These are phyloP conservation scores for Amphibolis antarctica DNA, from an alignment of 106 monocot genomes.

Conservation along the genomic window DNA sequence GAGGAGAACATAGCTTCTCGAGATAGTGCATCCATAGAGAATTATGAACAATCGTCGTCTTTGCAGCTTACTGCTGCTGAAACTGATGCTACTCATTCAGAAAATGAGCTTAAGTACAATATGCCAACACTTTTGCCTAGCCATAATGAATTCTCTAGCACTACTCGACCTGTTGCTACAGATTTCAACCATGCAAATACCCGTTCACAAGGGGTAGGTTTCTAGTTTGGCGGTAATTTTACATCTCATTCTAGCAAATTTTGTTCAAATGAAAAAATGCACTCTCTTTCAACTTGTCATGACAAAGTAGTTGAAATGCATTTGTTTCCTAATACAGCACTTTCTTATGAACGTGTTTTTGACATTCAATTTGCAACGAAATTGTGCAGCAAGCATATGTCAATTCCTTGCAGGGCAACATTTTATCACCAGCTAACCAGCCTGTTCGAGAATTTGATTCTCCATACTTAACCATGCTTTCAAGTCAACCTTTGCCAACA, in stretches of 20 bases:
- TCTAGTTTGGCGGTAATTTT: conserved; percentile 60
- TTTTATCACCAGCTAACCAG: conserved; percentile 36
- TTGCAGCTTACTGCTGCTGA: conserved; percentile 44
- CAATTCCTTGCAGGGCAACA: conserved; percentile 45
- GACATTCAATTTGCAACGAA: neutral
- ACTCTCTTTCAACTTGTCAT: neutral
- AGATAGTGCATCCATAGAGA: conserved; percentile 19
- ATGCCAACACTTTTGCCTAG: conserved; percentile 44
- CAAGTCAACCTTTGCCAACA: conserved; percentile 50
- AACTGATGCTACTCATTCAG: conserved; percentile 33
- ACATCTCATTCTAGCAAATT: neutral
- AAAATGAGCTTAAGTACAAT: conserved; percentile 32
- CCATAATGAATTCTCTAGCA: conserved; percentile 39
- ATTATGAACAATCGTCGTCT: conserved; percentile 39
- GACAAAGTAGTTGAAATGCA: too few species aligned
- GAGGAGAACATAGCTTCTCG: conserved; percentile 28
- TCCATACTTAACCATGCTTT: conserved; percentile 46
- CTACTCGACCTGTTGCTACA: conserved; percentile 32
- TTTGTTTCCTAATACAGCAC: too few species aligned
- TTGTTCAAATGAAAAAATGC: neutral
- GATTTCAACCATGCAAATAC: conserved; percentile 12
- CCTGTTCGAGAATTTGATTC: conserved; percentile 52
- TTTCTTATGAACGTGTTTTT: neutral
- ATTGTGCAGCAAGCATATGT: conserved; percentile 62
- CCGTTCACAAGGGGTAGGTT: conserved; percentile 39